Percentiles rank a stretch among this genome's conserved stretches.
phyloP scores from a whole-genome alignment of 495 filamentous ascomycete species.

The Pyrenula aspistea region DNA sequence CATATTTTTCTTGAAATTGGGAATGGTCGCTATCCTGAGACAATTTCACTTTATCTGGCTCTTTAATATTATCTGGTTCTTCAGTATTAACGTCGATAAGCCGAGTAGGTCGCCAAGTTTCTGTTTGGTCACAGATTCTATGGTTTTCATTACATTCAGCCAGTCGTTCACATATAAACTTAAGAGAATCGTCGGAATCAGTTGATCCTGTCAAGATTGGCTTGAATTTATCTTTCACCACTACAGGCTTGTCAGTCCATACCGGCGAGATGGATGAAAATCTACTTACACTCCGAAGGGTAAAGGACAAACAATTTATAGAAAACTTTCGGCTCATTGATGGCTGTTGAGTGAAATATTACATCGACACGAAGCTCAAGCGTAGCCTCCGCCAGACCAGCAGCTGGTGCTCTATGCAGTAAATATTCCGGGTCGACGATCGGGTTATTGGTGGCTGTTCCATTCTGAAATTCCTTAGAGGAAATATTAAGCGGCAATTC shows the following conservation, averaged over 20 bases:
- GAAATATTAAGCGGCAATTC: neutral
- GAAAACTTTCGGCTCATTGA: neutral
- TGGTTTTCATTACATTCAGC: neutral
- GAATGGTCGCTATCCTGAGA: neutral
- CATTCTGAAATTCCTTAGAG: neutral
- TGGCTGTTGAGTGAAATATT: neutral
- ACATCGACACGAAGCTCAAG: neutral
- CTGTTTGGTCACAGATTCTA: neutral
- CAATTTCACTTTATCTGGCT: neutral
- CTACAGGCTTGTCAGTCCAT: neutral
- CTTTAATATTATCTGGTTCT: neutral
- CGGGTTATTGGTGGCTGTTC: neutral
- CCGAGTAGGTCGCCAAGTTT: neutral
- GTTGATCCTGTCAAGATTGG: neutral
- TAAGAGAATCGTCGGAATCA: neutral
- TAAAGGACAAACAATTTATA: neutral
- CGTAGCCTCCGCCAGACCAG: neutral
- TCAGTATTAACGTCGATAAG: neutral
- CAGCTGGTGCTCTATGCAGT: neutral
- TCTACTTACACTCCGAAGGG: neutral
- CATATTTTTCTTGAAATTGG: slow-evolving; percentile 1
- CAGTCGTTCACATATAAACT: neutral
- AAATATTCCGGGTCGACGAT: neutral
- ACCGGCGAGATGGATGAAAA: neutral
- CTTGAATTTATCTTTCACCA: neutral